Evolutionary conservation across 495 filamentous ascomycete species (phyloP), one percentile per base, ranked within the genome.

Genomic region (Cryomyces minteri): DNA sequence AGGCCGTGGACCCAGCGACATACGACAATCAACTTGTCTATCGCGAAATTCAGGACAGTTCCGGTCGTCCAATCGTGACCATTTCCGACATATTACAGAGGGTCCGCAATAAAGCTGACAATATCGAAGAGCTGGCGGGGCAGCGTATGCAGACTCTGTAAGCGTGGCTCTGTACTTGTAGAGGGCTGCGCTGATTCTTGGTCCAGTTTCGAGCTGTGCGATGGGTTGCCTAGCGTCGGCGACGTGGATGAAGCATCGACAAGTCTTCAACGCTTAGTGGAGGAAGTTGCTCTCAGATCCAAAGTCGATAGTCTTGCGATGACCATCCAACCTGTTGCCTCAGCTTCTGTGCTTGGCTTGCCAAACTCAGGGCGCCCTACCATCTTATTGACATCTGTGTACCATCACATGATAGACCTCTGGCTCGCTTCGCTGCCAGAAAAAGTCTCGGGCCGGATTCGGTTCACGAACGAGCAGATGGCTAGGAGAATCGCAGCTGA

Each of bases 401-500:
- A 52, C 38, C 45, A 52, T 31, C 40, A 37, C 6, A 48, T 59
- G 5, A 47, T 54, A 1, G 31, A 49, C 12, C 42, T 43, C 32
- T 59, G 44, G 45, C 47, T 59, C 9, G 43, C 45, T 31, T 47
- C 54, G 4, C 41, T 59, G 34, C 49, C 54, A 6, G 6, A 39
- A 0, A 48, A 42, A 6, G 48, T 53, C 5, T 48, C 54, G 9
- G 31, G 6, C 7, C 40, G 47, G 5, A 32, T 49, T 36, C 48
- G 54, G 5, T 40, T 47, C 14, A 29, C 6, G 5, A 51, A 49
- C 38, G 54, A 56, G 39, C 42, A 31, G 3, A 31, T 52, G 7
- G 46, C 46, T n/a, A 52, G 50, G 12, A 45, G 45, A 11, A 47
- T 59, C 1, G 51, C 56, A 39, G 48, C 54, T 6, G 54, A 59